phyloP scores from a whole-genome alignment of 2,329 filamentous ascomycete genomes.

The Chrysosphaeria jannelii region DNA sequence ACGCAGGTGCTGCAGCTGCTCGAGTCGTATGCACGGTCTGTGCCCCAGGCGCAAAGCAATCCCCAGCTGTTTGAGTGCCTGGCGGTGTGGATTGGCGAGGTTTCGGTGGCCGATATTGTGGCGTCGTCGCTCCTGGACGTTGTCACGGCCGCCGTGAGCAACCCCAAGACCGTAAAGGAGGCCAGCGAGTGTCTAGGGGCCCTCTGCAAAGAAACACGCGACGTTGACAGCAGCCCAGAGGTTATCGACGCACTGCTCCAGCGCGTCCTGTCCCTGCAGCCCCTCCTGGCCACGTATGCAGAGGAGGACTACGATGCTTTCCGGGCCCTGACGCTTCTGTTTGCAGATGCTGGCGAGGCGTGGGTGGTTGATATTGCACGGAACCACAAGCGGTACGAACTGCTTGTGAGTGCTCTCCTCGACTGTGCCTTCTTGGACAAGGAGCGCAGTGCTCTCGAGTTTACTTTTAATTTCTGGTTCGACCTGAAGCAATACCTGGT shows the following conservation, averaged over 20 bases:
- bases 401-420: conserved; percentile 67
- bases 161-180: conserved; percentile 53
- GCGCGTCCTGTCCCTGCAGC: conserved; percentile 41
- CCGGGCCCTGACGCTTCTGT: conserved; percentile 69
- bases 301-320: conserved; percentile 64
- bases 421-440: conserved; percentile 70
- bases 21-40: conserved; percentile 65
- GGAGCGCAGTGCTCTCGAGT: conserved; percentile 70
- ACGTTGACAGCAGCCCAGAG: conserved; percentile 69
- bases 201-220: conserved; percentile 70
- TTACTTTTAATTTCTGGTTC: conserved; percentile 96
- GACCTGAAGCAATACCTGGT: conserved; percentile 92
- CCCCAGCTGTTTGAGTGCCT: conserved; percentile 84
- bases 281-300: conserved; percentile 45
- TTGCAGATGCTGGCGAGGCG: conserved; percentile 74
- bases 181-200: conserved; percentile 81
- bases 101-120: conserved; percentile 56
- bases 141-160: conserved; percentile 46
- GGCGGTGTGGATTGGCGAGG: conserved; percentile 85
- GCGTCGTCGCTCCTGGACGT: conserved; percentile 60
- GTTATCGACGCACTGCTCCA: conserved; percentile 64
- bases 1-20: conserved; percentile 63
- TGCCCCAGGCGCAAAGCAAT: conserved; percentile 37
- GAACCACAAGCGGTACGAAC: conserved; percentile 51
- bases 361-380: conserved; percentile 85